phyloP scores from a whole-genome alignment of 257 asterid genomes.

The Fraxinus americana region DNA sequence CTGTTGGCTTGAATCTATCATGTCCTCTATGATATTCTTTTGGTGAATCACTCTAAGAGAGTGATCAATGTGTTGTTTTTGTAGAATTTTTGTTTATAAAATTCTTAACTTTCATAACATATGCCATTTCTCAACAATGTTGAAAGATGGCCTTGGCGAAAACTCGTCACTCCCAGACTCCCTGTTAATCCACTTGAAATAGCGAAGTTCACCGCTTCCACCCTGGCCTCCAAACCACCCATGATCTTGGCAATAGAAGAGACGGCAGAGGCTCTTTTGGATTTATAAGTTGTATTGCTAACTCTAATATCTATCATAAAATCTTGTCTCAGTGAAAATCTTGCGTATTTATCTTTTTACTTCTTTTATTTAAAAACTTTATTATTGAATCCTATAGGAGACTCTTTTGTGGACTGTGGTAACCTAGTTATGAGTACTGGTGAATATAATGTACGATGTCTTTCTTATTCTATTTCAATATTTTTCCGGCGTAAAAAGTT shows the following conservation, averaged over 20 bases:
- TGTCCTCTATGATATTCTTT: not conserved
- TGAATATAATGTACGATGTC: not conserved
- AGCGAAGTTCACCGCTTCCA: not conserved
- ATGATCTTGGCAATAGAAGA: not conserved
- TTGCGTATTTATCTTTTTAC: not conserved
- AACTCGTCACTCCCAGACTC: not conserved
- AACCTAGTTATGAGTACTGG: not conserved
- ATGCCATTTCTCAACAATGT: not conserved
- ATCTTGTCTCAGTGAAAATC: not conserved
- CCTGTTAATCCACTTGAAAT: not conserved
- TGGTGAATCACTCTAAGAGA: not conserved
- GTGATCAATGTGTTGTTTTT: not conserved
- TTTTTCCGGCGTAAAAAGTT: not conserved
- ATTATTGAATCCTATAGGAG: not conserved
- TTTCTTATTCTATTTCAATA: not conserved
- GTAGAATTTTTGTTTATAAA: not conserved
- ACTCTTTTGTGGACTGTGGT: not conserved
- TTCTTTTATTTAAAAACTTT: not conserved
- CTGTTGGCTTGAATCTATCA: not conserved
- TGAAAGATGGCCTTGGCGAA: not conserved
- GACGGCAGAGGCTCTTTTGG: not conserved
- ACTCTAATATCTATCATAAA: not conserved
- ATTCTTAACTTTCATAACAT: not conserved
- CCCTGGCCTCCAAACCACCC: not conserved
- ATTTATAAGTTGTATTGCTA: not conserved